phyloP scores from a whole-genome alignment of 176 grass and related monocot genomes.

The Dendrocalamus sinicus region DNA sequence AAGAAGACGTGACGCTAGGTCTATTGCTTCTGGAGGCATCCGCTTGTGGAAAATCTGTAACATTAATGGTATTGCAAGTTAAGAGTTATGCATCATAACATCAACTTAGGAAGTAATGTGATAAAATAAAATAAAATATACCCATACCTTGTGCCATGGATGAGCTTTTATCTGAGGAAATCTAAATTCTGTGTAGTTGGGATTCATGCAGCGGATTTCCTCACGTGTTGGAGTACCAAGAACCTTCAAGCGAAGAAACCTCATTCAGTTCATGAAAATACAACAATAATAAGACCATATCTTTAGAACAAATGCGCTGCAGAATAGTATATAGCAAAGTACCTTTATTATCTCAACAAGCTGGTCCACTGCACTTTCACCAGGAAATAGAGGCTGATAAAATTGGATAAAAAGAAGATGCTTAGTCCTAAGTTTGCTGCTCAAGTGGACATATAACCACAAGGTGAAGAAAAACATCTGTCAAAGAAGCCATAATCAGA shows the following conservation, averaged over 20 bases:
- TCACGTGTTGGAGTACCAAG: slow-evolving; percentile 83
- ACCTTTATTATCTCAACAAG: slow-evolving; percentile 87
- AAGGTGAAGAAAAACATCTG: not conserved
- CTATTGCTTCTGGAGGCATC: slow-evolving; percentile 84
- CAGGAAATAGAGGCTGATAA: slow-evolving; percentile 71
- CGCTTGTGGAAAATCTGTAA: slow-evolving; percentile 77
- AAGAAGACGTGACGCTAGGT: slow-evolving; percentile 70
- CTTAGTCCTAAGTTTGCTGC: slow-evolving; percentile 31
- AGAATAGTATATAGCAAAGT: slow-evolving; percentile 1
- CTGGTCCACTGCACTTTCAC: slow-evolving; percentile 82
- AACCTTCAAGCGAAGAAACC: slow-evolving; percentile 51
- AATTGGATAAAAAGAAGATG: slow-evolving; percentile 24
- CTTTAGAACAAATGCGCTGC: slow-evolving; percentile 15
- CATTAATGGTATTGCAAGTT: not conserved
- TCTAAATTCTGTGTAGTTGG: slow-evolving; percentile 73
- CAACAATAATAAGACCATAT: not conserved
- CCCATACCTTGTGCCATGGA: slow-evolving; percentile 74
- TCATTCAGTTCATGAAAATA: slow-evolving; percentile 29
- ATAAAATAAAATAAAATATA: slow-evolving; percentile 4
- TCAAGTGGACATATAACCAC: slow-evolving; percentile 3
- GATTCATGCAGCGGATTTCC: slow-evolving; percentile 84
- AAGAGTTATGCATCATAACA: slow-evolving; percentile 22
- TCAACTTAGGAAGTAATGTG: not conserved
- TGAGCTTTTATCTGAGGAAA: slow-evolving; percentile 86
- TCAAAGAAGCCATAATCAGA: not conserved